phyloP scores from a whole-genome alignment of 108 stramenopile species.

The Nitzschia putrida region DNA sequence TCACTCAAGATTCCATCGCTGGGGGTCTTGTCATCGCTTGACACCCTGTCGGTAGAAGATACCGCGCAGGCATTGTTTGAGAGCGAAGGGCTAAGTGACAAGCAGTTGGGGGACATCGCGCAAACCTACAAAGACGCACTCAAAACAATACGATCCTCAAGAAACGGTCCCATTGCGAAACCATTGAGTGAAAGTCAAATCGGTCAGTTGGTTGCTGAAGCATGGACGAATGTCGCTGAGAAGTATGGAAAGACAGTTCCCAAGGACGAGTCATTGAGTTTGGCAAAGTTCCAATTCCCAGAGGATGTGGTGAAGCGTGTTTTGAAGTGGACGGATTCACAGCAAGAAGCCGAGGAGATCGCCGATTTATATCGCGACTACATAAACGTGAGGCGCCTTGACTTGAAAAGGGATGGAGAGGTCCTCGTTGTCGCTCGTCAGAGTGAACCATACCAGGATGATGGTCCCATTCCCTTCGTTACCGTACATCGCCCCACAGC shows the following conservation, averaged over 20 bases:
- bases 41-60: too few species aligned
- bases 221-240: slow-evolving; percentile 41
- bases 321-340: slow-evolving; percentile 46
- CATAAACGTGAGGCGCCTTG: slow-evolving; percentile 21
- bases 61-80: too few species aligned
- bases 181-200: slow-evolving; percentile 29
- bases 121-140: slow-evolving; percentile 24
- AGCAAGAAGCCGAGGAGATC: slow-evolving; percentile 27
- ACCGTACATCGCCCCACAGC: slow-evolving; percentile 34
- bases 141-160: neutral
- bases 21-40: neutral
- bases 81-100: neutral
- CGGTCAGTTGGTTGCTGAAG: slow-evolving; percentile 33
- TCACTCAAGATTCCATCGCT: slow-evolving; percentile 21
- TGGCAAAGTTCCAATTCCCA: slow-evolving; percentile 41
- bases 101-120: slow-evolving; percentile 9
- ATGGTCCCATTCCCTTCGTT: slow-evolving; percentile 43
- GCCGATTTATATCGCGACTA: slow-evolving; percentile 33
- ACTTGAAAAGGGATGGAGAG: slow-evolving; percentile 27
- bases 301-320: slow-evolving; percentile 33
- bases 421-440: neutral
- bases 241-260: slow-evolving; percentile 33
- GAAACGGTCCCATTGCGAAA: neutral
- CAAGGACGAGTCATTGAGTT: slow-evolving; percentile 36
- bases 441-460: slow-evolving; percentile 17